These are phyloP conservation scores for Castanopsis chinensis DNA, from an alignment of 306 rosid species.

Conservation along the genomic window DNA sequence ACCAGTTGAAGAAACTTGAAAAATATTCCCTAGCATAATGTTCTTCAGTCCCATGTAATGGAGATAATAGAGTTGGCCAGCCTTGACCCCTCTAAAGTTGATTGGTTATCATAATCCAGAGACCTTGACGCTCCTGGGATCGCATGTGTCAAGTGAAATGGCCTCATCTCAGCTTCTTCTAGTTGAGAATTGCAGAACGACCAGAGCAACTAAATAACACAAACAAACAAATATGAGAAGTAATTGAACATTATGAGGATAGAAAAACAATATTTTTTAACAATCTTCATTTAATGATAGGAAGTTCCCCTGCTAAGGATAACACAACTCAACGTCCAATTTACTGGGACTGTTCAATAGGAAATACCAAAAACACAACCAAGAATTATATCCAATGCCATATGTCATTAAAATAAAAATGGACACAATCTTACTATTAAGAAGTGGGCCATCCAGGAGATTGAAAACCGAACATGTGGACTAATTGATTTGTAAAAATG, in stretches of 20 bases:
- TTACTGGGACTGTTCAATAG: not conserved
- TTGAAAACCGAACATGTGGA: not conserved
- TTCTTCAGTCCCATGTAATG: slow-evolving; percentile 83
- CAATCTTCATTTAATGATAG: not conserved
- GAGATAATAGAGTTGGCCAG: slow-evolving; percentile 92
- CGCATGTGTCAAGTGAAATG: slow-evolving; percentile 70
- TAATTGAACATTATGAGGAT: not conserved
- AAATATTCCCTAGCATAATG: slow-evolving; percentile 21
- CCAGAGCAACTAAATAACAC: slow-evolving; percentile 80
- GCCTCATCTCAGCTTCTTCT: slow-evolving; percentile 54
- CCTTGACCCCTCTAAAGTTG: slow-evolving; percentile 75
- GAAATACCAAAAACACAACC: not conserved
- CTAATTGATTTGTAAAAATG: no score
- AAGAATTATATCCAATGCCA: not conserved
- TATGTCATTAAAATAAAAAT: no score
- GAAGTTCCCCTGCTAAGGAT: not conserved
- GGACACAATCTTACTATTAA: not conserved
- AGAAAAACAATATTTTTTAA: not conserved
- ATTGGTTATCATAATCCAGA: slow-evolving; percentile 56
- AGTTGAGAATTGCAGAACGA: slow-evolving; percentile 68
- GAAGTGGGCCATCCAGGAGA: not conserved
- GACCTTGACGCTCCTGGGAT: slow-evolving; percentile 79
- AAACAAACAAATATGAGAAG: not conserved
- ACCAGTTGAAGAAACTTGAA: slow-evolving; percentile 7
- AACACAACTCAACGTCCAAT: not conserved